Evolutionary conservation across 2,329 filamentous ascomycete genomes (phyloP).

Genomic region (Microdochium paspali): DNA sequence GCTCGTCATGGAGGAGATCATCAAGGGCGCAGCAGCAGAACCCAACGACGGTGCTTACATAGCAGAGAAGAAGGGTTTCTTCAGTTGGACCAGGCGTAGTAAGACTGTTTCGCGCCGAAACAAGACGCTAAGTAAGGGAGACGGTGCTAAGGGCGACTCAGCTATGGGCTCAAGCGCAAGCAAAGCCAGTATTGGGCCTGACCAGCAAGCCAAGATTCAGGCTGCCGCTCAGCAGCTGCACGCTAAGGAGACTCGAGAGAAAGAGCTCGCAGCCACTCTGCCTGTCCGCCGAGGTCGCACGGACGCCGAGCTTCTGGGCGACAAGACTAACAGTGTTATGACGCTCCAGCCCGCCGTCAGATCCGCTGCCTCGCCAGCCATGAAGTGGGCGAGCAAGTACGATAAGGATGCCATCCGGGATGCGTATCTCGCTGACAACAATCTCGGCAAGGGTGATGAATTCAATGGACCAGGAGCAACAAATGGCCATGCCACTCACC

Average conservation of each 20-base stretch:
- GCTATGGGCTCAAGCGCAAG: constrained; percentile 39
- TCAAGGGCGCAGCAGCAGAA: constrained; percentile 83
- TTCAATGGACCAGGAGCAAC: constrained; percentile 31
- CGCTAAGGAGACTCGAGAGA: constrained; percentile 50
- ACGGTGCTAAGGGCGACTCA: constrained; percentile 28
- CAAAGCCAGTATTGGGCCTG: constrained; percentile 77
- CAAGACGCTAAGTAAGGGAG: constrained; percentile 44
- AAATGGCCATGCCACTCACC: constrained; percentile 25
- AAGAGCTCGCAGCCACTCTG: constrained; percentile 27
- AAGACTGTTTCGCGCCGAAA: constrained; percentile 57
- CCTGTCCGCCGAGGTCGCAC: constrained; percentile 41
- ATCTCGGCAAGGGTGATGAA: constrained; percentile 58
- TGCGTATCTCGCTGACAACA: constrained; percentile 70
- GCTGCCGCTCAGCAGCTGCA: constrained; percentile 81
- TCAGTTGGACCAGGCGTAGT: constrained; percentile 71
- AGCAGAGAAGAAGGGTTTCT: constrained; percentile 90
- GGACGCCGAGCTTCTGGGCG: constrained; percentile 46
- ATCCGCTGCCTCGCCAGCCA: constrained; percentile 79
- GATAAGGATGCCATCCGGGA: constrained; percentile 81
- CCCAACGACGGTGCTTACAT: constrained; percentile 82
- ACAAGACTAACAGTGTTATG: constrained; percentile 82
- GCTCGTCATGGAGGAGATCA: constrained; percentile 93
- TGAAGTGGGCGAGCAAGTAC: constrained; percentile 96
- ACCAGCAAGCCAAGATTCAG: constrained; percentile 89
- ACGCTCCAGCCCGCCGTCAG: constrained; percentile 79